Evolutionary conservation across 2,329 filamentous ascomycete species (phyloP).

Genomic region (Stemphylium beticola): DNA sequence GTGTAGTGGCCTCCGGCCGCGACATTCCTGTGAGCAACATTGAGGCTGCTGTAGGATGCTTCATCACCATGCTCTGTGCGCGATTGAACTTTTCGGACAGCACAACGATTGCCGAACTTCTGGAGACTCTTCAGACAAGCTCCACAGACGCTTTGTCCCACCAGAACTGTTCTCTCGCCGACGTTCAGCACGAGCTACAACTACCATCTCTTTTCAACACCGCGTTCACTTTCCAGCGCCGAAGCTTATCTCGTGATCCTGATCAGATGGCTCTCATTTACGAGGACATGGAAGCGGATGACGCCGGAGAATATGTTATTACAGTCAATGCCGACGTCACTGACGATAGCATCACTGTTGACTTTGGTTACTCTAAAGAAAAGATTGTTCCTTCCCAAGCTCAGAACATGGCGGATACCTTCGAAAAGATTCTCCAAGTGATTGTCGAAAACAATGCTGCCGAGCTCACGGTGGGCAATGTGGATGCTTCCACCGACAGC

Average conservation of each 20-base stretch:
- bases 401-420: constrained; percentile 39
- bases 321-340: constrained; percentile 44
- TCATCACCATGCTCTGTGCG: constrained; percentile 64
- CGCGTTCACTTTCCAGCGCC: constrained; percentile 45
- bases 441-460: constrained; percentile 24
- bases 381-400: constrained; percentile 36
- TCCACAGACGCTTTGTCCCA: constrained; percentile 56
- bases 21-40: constrained; percentile 59
- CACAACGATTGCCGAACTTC: constrained; percentile 47
- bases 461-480: constrained; percentile 30
- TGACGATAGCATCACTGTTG: constrained; percentile 36
- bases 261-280: constrained; percentile 37
- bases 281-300: constrained; percentile 44
- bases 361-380: constrained; percentile 43
- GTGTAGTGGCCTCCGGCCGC: constrained; percentile 61
- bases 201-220: constrained; percentile 47
- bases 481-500: constrained; percentile 31
- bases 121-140: constrained; percentile 55
- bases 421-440: constrained; percentile 32
- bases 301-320: constrained; percentile 46
- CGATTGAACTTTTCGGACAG: constrained; percentile 50
- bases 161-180: constrained; percentile 56
- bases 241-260: constrained; percentile 31
- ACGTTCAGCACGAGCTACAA: constrained; percentile 46
- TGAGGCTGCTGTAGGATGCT: constrained; percentile 57